Evolutionary conservation across 305 asterid species (phyloP), one percentile per base, ranked within the genome.

Genomic region (Rubia balearica): DNA sequence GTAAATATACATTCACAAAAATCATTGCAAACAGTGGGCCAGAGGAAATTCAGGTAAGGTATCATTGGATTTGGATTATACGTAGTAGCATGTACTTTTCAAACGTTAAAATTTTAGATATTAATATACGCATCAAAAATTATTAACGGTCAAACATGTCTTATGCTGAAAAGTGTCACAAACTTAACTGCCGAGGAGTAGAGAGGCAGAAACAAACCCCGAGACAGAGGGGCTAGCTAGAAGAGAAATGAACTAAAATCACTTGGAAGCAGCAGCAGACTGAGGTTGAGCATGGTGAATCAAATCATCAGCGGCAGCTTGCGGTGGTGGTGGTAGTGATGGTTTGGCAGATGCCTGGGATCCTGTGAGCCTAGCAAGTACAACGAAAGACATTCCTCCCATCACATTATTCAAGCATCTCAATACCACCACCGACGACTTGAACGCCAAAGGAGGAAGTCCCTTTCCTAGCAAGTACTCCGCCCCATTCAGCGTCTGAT

Each of bases 351-450:
- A 53, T 53, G 67, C 62, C 74, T 81, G 88, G 8, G 86, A 77
- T 43, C 88, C 88, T 0, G 88, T 82, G 19, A 84, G 22, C 78
- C 84, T 82, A 33, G 88, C 88, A 72, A 84, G 72, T 27, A 82
- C 19, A 22, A 84, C 88, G 62, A 84, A 84, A 19, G 86, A 71
- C 86, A 82, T 78, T 48, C 88, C 88, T 27, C 88, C 88, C 21
- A 80, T 74, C 6, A 82, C 81, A 72, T 84, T 84, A 61, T 84
- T 82, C 70, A 84, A 45, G 74, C 86, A 81, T 72, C 88, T 77
- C 79, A 84, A 62, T 27, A 71, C 67, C 6, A 84, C 74, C 1
- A 84, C 86, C 0, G 86, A 82, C 65, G 79, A 65, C 74, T 84
- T 84, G 57, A 84, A 84, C 5, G 67, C 59, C 30, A 82, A 22